A percentile compares a stretch with the other conserved stretches of the same genome.
phyloP scores from a whole-genome alignment of 2,329 filamentous ascomycete genomes.

The Colletotrichum lini region DNA sequence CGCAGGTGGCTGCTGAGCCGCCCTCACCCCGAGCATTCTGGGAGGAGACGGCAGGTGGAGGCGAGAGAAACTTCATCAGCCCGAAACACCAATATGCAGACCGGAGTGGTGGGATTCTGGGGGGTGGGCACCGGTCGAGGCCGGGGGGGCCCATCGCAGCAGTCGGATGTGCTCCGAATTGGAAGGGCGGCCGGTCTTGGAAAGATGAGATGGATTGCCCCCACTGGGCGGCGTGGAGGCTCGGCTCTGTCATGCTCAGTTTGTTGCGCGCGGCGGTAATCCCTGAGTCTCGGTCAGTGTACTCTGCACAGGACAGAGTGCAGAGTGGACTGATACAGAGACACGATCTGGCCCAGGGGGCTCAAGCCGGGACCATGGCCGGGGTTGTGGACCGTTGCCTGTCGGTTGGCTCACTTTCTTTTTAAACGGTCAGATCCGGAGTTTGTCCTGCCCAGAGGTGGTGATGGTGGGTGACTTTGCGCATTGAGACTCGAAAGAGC shows the following conservation, averaged over 20 bases:
- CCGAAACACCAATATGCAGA: slow-evolving; percentile 40
- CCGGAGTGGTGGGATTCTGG: slow-evolving; percentile 32
- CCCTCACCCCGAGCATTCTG: slow-evolving; percentile 5
- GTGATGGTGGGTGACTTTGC: too few relatives aligned
- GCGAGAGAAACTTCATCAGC: slow-evolving; percentile 26
- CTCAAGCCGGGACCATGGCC: slow-evolving; percentile 19
- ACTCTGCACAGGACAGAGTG: too few relatives aligned
- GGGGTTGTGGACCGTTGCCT: neutral
- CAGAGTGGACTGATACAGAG: neutral
- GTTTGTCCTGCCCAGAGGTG: neutral
- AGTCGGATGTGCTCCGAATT: slow-evolving; percentile 34
- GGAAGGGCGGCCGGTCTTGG: slow-evolving; percentile 34
- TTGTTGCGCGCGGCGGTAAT: neutral
- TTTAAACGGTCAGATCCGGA: neutral
- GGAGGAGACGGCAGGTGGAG: slow-evolving; percentile 16
- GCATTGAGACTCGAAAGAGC: neutral
- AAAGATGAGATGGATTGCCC: slow-evolving; percentile 28
- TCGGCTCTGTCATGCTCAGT: slow-evolving; percentile 8
- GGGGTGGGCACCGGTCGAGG: slow-evolving; percentile 29
- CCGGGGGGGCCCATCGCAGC: slow-evolving; percentile 23
- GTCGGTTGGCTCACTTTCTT: neutral
- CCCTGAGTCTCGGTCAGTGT: too few relatives aligned
- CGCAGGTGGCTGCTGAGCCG: slow-evolving; percentile 21
- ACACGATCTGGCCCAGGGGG: slow-evolving; percentile 27
- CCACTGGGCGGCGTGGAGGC: slow-evolving; percentile 18